phyloP scores from a whole-genome alignment of 1,139 yeast species.

The Yamadazyma dendronema region DNA sequence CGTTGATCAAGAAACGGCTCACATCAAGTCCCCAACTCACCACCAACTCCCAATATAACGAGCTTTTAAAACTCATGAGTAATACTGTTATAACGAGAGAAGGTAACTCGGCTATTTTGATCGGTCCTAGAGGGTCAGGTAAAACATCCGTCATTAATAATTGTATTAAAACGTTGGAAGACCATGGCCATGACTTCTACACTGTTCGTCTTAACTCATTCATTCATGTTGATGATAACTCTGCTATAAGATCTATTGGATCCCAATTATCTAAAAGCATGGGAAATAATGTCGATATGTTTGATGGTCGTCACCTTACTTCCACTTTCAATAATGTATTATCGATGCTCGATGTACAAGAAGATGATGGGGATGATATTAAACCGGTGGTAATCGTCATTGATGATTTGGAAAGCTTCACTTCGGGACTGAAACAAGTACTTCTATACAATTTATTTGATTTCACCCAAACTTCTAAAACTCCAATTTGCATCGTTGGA shows the following conservation, averaged over 20 bases:
- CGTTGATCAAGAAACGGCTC: no score
- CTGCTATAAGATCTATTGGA: conserved; percentile 84
- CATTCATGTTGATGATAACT: conserved; percentile 70
- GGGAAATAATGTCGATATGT: conserved; percentile 23
- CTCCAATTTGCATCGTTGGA: conserved; percentile 84
- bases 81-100: conserved; percentile 68
- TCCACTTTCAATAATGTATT: conserved; percentile 42
- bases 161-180: conserved; percentile 50
- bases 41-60: conserved; percentile 1
- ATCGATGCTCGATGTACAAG: conserved; percentile 21
- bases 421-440: conserved; percentile 72
- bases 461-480: conserved; percentile 67
- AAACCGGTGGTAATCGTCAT: conserved; percentile 72
- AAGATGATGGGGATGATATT: conserved; percentile 11
- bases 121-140: conserved; percentile 82
- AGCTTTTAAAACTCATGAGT: conserved; percentile 32
- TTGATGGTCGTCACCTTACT: conserved; percentile 43
- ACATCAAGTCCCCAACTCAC: background rate
- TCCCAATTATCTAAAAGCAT: conserved; percentile 65
- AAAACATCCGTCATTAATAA: conserved; percentile 64
- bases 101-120: conserved; percentile 75
- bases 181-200: conserved; percentile 50
- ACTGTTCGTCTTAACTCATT: conserved; percentile 66
- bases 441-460: conserved; percentile 85
- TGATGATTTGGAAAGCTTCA: conserved; percentile 83